phyloP scores from a whole-genome alignment of 192 early-diverging fungal species.

The Geosiphon pyriformis region DNA sequence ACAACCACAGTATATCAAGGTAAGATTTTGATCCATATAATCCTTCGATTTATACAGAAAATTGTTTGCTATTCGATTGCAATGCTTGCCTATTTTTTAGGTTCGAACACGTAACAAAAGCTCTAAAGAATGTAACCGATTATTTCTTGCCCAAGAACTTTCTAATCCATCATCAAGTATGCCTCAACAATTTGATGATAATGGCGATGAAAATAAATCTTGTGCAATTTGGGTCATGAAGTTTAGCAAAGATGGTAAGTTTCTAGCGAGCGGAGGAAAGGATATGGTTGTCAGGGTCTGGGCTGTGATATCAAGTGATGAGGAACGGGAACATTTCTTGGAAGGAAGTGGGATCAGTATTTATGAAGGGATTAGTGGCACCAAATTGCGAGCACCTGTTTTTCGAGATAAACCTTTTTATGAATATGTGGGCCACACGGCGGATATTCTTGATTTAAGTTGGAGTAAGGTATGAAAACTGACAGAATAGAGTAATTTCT shows the following conservation, averaged over 20 bases:
- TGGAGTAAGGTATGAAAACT: slow-evolving; percentile 51
- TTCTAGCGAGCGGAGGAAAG: slow-evolving; percentile 78
- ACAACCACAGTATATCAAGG: slow-evolving; percentile 22
- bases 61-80: background rate
- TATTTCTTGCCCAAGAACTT: slow-evolving; percentile 24
- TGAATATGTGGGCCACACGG: slow-evolving; percentile 68
- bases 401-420: slow-evolving; percentile 64
- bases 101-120: slow-evolving; percentile 11
- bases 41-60: background rate
- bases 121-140: slow-evolving; percentile 14
- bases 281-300: slow-evolving; percentile 66
- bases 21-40: background rate
- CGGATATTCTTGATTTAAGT: slow-evolving; percentile 63
- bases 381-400: slow-evolving; percentile 34
- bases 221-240: slow-evolving; percentile 67
- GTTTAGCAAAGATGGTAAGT: slow-evolving; percentile 74
- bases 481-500: background rate
- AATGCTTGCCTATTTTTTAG: background rate
- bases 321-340: slow-evolving; percentile 26
- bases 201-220: background rate
- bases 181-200: background rate
- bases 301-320: slow-evolving; percentile 32
- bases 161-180: background rate
- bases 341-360: slow-evolving; percentile 21
- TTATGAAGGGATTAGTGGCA: slow-evolving; percentile 21